Evolutionary conservation across 2,329 filamentous ascomycete species (phyloP), one percentile per base, ranked within the genome.

Genomic region (Clonostachys sp.): DNA sequence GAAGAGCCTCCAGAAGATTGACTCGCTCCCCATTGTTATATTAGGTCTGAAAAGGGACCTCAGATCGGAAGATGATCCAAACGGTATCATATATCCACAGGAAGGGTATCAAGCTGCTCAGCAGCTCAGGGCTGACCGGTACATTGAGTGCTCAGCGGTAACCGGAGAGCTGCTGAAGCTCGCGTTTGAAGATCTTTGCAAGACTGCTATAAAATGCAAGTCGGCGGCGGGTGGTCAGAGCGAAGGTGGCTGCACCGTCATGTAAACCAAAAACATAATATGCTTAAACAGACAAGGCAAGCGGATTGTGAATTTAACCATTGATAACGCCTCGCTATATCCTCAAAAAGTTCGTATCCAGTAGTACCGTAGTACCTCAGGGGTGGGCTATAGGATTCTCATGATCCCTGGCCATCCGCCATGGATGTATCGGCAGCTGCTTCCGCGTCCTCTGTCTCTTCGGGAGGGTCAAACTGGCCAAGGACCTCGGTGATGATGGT

Each of bases 141-240:
- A 84, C 55, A 74, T 83, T 59, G 81, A 85, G 56, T 85, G 81
- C 62, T 83, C 80, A 2, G 79, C 81, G 7, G 64, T 75, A 43
- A 82, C 78, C 5, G 81, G 81, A 14, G 79, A 83, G 63, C 68
- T 84, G 46, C 58, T 84, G 41, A 67, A 71, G 53, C 65, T 78
- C 55, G 77, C 75, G 6, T 81, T 83, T 56, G 78, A 84, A 58
- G 81, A 84, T 58, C 73, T 84, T 17, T 83, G 78, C 61, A 71
- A 64, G 43, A 81, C 78, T 30, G 81, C 78, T 3, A 66, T 74
- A 46, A 63, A 71, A 54, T 77, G 74, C 30, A 69, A 64, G 12
- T 72, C 70, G 17, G 63, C 61, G 10, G 60, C 60, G 8, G 75
- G 75, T 2, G 77, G 75, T 3, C 77, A 81, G 62, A 80, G 71